Percentiles rank a stretch among this genome's conserved stretches.
Evolutionary conservation across 2,329 filamentous ascomycete genomes (phyloP).

Genomic region (Leptosphaerulina australis): DNA sequence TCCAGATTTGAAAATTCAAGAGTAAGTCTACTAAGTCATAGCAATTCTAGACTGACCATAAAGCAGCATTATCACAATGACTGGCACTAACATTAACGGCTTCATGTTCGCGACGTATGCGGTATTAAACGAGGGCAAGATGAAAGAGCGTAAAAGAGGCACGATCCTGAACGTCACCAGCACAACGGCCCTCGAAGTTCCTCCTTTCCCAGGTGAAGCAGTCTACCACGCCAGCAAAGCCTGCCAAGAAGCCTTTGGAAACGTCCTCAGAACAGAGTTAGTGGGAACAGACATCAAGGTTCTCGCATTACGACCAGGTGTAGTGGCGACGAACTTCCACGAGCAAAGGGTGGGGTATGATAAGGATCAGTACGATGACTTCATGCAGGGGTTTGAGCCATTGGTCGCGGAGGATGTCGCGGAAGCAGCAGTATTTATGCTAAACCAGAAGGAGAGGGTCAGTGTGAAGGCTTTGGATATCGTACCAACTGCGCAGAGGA

Average conservation of each 20-base stretch:
- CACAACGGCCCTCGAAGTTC: constrained; percentile 55
- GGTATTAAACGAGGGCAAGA: constrained; percentile 52
- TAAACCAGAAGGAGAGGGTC: constrained; percentile 50
- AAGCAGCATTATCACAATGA: constrained; percentile 57
- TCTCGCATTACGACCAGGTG: constrained; percentile 54
- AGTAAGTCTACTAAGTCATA: too few species aligned
- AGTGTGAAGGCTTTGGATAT: constrained; percentile 57
- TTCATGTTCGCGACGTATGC: constrained; percentile 55
- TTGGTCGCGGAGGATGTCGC: constrained; percentile 54
- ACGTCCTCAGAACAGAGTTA: constrained; percentile 57
- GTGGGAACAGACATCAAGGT: constrained; percentile 56
- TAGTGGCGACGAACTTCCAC: constrained; percentile 59
- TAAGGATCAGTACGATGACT: constrained; percentile 50
- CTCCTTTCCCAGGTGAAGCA: constrained; percentile 57
- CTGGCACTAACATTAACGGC: constrained; percentile 56
- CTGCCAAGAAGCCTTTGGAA: constrained; percentile 57
- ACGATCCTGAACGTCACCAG: constrained; percentile 59
- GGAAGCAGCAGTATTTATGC: constrained; percentile 52
- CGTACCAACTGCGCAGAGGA: constrained; percentile 52
- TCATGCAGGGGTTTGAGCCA: constrained; percentile 55
- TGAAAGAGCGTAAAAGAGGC: constrained; percentile 49
- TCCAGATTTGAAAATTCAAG: constrained; percentile 49
- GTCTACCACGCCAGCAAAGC: constrained; percentile 59
- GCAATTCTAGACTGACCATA: too few species aligned
- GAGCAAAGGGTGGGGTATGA: constrained; percentile 52